Conservation (phyloP, 495 filamentous ascomycete species). For the Ascodesmis nigricans region DNA sequence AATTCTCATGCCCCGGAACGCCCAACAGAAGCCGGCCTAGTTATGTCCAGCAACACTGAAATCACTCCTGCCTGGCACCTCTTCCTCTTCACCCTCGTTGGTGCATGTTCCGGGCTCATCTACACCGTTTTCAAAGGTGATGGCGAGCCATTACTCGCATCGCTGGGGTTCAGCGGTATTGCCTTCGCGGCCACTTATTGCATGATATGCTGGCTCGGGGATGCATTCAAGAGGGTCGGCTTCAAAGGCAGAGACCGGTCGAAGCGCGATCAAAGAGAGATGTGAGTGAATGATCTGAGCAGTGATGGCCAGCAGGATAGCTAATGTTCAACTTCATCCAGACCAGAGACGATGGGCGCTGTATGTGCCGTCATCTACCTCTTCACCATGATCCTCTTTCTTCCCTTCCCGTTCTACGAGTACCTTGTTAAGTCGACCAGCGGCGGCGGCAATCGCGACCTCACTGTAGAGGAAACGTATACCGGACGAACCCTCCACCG, state of each 20-base stretch:
- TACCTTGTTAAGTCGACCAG: constrained; percentile 93
- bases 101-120: constrained; percentile 50
- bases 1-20: too few species aligned
- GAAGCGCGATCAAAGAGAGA: constrained; percentile 48
- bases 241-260: constrained; percentile 80
- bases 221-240: constrained; percentile 68
- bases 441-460: constrained; percentile 76
- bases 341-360: constrained; percentile 93
- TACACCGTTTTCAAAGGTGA: constrained; percentile 64
- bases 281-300: constrained; percentile 34
- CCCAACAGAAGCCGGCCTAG: constrained; percentile 16
- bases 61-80: constrained; percentile 19
- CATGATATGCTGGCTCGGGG: constrained; percentile 85
- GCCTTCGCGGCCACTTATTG: constrained; percentile 61
- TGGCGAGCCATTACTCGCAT: constrained; percentile 74
- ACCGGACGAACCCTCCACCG: constrained; percentile 37
- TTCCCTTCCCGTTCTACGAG: constrained; percentile 93
- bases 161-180: constrained; percentile 63
- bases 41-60: constrained; percentile 1
- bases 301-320: constrained; percentile 1
- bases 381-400: constrained; percentile 65
- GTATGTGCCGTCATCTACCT: constrained; percentile 86
- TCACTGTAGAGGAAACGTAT: constrained; percentile 38
- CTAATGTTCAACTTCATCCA: constrained; percentile 22
- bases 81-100: constrained; percentile 40